A percentile compares a stretch with the other conserved stretches of the same genome.
phyloP scores from a whole-genome alignment of 148 eudicot species.

The Fagopyrum tataricum region DNA sequence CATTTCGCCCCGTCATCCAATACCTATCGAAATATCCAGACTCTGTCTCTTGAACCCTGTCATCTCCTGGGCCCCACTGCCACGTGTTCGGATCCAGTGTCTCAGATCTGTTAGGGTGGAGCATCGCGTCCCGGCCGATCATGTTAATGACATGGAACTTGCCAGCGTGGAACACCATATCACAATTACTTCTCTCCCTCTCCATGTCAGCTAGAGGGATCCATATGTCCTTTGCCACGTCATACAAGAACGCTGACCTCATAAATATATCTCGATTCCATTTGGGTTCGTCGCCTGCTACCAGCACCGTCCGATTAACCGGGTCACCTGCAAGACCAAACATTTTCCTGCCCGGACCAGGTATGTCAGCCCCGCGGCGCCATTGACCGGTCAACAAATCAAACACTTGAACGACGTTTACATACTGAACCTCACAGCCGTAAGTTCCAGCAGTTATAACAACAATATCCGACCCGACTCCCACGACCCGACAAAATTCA shows the following conservation, averaged over 20 bases:
- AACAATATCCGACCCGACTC: neutral
- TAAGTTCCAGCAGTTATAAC: neutral
- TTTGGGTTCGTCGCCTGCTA: neutral
- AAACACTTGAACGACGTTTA: neutral
- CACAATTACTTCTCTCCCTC: neutral
- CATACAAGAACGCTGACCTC: neutral
- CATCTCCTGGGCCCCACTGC: too few species aligned
- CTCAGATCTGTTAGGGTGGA: too few species aligned
- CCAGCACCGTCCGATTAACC: neutral
- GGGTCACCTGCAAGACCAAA: neutral
- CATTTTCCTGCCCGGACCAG: neutral
- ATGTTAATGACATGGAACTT: too few species aligned
- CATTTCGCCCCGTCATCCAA: too few species aligned
- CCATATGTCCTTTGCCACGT: neutral
- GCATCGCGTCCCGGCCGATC: too few species aligned
- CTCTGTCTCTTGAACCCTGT: too few species aligned
- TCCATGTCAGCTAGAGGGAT: neutral
- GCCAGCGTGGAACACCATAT: neutral
- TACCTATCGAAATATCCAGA: too few species aligned
- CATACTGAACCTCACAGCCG: neutral
- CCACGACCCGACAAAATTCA: neutral
- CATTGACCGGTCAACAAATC: slow-evolving; percentile 1
- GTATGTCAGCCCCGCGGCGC: neutral
- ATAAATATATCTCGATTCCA: neutral
- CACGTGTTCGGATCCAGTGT: too few species aligned